Evolutionary conservation across 2,329 filamentous ascomycete genomes (phyloP).

Genomic region (Fusarium citri): DNA sequence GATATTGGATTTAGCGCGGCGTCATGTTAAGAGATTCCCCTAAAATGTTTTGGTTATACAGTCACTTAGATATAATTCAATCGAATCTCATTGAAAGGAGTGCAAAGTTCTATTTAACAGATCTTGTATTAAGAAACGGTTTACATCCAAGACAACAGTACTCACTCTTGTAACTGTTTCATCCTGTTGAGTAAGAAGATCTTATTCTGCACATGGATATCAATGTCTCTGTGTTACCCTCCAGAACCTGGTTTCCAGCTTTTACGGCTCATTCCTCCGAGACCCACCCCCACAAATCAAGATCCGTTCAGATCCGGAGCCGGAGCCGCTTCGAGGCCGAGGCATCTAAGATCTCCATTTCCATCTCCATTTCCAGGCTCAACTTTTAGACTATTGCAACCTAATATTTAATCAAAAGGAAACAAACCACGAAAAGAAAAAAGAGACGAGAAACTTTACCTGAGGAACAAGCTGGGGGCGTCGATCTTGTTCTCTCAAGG

Average conservation of each 20-base stretch:
- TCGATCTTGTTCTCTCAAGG: constrained; percentile 17
- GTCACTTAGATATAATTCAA: not conserved
- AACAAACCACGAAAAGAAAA: not conserved
- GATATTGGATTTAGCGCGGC: constrained; percentile 37
- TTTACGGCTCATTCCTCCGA: constrained; percentile 11
- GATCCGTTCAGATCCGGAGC: constrained; percentile 31
- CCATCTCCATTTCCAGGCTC: constrained; percentile 10
- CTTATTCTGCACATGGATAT: not conserved
- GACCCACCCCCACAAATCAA: constrained; percentile 40
- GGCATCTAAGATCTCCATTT: constrained; percentile 8
- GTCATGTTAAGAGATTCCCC: constrained; percentile 32
- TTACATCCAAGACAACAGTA: not conserved
- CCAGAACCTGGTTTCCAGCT: not conserved
- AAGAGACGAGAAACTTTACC: constrained; percentile 2
- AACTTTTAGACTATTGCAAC: not conserved
- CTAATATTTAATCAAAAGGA: not conserved
- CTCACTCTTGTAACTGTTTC: not conserved
- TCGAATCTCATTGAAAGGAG: not conserved
- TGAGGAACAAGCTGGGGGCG: constrained; percentile 13
- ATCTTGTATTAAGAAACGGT: not conserved
- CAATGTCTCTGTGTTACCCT: not conserved
- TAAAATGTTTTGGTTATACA: constrained; percentile 6
- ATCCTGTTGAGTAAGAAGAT: not conserved
- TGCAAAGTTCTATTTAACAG: not conserved
- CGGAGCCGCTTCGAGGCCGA: constrained; percentile 34